Conservation (phyloP, 805 yeast species). For the Priceomyces medius region DNA sequence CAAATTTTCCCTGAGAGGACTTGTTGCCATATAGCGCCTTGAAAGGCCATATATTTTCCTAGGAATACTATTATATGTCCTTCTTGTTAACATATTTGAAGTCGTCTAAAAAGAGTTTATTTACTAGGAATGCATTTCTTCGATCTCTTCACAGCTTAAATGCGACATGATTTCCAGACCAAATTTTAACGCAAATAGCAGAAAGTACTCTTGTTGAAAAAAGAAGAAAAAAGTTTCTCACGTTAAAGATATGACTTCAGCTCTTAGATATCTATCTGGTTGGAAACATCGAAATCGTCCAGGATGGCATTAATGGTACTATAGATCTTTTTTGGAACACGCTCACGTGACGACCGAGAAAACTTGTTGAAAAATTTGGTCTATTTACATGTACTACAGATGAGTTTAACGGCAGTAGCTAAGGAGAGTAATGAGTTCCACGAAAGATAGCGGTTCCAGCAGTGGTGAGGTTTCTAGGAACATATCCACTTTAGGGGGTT, state of each 20-base stretch:
- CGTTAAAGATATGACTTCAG: no score
- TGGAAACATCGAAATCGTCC: no score
- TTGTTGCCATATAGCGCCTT: slow-evolving; percentile 4
- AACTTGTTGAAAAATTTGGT: background rate
- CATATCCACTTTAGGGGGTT: slow-evolving; percentile 71
- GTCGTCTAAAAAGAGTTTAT: background rate
- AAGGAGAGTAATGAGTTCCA: slow-evolving; percentile 6
- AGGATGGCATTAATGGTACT: no score
- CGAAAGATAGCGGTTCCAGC: background rate
- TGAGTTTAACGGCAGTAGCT: no score
- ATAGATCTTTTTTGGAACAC: no score
- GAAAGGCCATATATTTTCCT: background rate
- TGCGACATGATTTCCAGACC: background rate
- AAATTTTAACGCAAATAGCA: background rate
- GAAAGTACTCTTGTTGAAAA: background rate
- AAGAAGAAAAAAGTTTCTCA: no score
- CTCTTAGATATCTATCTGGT: no score
- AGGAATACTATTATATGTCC: background rate
- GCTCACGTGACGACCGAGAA: background rate
- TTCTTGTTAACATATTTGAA: background rate
- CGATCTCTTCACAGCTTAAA: background rate
- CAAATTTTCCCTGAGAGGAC: slow-evolving; percentile 6
- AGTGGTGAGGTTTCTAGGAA: slow-evolving; percentile 42
- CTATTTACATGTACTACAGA: no score
- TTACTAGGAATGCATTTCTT: background rate